phyloP scores from a whole-genome alignment of 2,329 filamentous ascomycete genomes.

The Colletotrichum sp. region DNA sequence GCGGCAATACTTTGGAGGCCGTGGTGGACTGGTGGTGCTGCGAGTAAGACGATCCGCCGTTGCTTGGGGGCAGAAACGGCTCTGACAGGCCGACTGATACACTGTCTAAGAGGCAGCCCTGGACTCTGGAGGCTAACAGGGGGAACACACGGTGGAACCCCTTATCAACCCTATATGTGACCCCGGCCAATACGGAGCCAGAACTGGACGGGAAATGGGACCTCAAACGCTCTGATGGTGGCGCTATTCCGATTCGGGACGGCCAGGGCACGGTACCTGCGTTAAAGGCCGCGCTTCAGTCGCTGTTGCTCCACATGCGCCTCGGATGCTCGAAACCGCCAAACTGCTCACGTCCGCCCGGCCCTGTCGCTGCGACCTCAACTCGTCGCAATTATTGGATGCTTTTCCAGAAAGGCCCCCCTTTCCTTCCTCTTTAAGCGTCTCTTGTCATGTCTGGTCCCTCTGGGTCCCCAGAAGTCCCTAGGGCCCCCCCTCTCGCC shows the following conservation, averaged over 20 bases:
- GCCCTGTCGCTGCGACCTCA: background rate
- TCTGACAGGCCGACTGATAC: background rate
- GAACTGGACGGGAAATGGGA: background rate
- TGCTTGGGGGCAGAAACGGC: background rate
- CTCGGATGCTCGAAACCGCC: conserved; percentile 13
- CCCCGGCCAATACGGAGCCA: background rate
- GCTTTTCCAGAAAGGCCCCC: background rate
- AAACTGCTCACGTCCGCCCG: conserved; percentile 3
- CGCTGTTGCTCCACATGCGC: conserved; percentile 6
- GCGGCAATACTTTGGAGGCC: background rate
- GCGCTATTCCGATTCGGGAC: background rate
- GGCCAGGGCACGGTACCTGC: conserved; percentile 2
- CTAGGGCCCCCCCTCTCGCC: background rate
- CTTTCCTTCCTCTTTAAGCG: background rate
- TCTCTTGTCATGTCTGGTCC: background rate
- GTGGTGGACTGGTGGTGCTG: background rate
- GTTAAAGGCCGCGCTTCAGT: conserved; percentile 6
- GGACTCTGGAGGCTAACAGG: background rate
- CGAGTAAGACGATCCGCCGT: background rate
- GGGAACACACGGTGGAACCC: background rate
- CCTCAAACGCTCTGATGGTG: conserved; percentile 17
- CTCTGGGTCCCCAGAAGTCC: background rate
- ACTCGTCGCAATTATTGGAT: background rate
- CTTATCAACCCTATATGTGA: conserved; percentile 1
- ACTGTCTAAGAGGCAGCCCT: background rate